Evolutionary conservation across 345 rosid species (phyloP).

Genomic region (Nasturtium officinale): DNA sequence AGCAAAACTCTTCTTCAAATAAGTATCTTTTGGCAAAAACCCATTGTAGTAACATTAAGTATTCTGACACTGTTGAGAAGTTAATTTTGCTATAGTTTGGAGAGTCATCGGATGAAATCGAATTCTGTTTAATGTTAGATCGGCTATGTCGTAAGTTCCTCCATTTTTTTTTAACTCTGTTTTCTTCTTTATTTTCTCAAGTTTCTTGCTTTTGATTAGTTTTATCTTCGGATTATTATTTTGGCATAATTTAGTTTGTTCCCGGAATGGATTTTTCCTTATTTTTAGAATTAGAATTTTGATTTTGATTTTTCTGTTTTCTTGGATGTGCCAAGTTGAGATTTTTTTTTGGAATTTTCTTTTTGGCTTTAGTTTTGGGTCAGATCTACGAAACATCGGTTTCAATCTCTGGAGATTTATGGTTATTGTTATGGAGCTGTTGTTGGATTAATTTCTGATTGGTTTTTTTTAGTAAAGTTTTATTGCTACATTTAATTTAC

Average conservation of each 20-base stretch:
- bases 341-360: neutral
- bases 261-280: neutral
- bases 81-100: neutral
- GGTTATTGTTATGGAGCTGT: neutral
- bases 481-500: slow-evolving; percentile 11
- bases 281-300: neutral
- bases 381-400: slow-evolving; percentile 39
- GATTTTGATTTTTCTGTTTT: neutral
- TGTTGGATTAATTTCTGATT: slow-evolving; percentile 16
- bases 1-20: slow-evolving; percentile 8
- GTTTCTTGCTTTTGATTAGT: slow-evolving; percentile 9
- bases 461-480: slow-evolving; percentile 1
- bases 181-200: neutral
- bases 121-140: slow-evolving; percentile 26
- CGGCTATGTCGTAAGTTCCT: slow-evolving; percentile 20
- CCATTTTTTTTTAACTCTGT: neutral
- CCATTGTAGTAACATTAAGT: slow-evolving; percentile 26
- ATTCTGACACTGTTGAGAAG: slow-evolving; percentile 14
- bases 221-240: neutral
- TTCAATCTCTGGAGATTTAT: slow-evolving; percentile 8
- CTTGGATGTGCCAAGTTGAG: slow-evolving; percentile 3
- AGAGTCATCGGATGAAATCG: neutral
- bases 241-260: slow-evolving; percentile 7
- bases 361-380: slow-evolving; percentile 6
- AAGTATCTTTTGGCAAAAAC: neutral